These are phyloP conservation scores for Pseudovirgaria hyperparasitica DNA, from an alignment of 2,329 filamentous ascomycete genomes.

Conservation along the genomic window DNA sequence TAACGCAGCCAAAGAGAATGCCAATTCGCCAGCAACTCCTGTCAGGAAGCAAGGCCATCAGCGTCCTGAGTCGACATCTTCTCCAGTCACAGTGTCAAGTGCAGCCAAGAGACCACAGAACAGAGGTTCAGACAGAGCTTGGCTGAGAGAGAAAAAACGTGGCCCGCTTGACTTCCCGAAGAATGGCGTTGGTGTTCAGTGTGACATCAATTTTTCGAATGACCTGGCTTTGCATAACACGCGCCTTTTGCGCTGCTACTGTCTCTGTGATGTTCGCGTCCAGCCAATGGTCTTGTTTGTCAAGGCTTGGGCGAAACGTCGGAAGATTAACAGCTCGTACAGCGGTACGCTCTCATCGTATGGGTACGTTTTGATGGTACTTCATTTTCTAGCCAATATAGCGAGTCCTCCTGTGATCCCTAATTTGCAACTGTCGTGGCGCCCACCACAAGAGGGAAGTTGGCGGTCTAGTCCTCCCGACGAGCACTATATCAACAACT, in stretches of 20 bases:
- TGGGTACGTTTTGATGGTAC: conserved; percentile 82
- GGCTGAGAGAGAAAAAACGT: conserved; percentile 33
- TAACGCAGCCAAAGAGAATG: conserved; percentile 5
- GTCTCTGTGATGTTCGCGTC: conserved; percentile 64
- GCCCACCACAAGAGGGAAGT: conserved; percentile 6
- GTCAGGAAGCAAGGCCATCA: conserved; percentile 5
- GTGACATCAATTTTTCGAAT: conserved; percentile 85
- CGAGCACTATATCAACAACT: conserved; percentile 44
- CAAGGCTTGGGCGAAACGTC: conserved; percentile 79
- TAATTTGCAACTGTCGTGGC: conserved; percentile 56
- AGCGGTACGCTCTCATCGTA: conserved; percentile 80
- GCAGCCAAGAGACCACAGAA: background rate
- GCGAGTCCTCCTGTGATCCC: conserved; percentile 69
- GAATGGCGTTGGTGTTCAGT: conserved; percentile 65
- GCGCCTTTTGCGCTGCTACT: conserved; percentile 69
- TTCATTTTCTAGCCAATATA: conserved; percentile 81
- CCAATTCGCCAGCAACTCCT: conserved; percentile 3
- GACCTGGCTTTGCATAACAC: conserved; percentile 77
- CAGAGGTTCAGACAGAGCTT: conserved; percentile 18
- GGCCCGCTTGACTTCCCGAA: conserved; percentile 64
- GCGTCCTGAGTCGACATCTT: background rate
- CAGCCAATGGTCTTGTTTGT: conserved; percentile 70
- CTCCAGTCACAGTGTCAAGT: background rate
- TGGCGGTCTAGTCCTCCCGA: conserved; percentile 24
- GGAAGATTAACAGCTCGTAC: conserved; percentile 78